These are phyloP conservation scores for Ogataea trehalophila DNA, from an alignment of 805 yeast species.

Conservation along the genomic window DNA sequence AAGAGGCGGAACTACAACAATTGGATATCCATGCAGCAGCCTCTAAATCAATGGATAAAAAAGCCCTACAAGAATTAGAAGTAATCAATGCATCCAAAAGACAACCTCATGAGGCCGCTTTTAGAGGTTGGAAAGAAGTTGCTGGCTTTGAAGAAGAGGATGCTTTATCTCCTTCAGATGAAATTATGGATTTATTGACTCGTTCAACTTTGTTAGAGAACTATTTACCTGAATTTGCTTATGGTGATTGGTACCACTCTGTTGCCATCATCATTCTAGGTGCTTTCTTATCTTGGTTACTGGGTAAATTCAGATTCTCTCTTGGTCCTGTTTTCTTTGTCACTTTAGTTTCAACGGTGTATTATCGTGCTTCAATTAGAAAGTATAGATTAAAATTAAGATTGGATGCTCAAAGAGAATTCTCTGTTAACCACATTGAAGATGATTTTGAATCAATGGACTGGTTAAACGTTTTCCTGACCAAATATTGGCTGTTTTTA, in stretches of 20 bases:
- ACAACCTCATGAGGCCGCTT: slow-evolving; percentile 57
- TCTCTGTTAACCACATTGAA: slow-evolving; percentile 75
- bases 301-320: slow-evolving; percentile 75
- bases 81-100: slow-evolving; percentile 28
- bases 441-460: slow-evolving; percentile 91
- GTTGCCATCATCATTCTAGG: slow-evolving; percentile 66
- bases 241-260: slow-evolving; percentile 97
- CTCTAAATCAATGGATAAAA: slow-evolving; percentile 23
- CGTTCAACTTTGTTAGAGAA: slow-evolving; percentile 72
- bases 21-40: slow-evolving; percentile 25
- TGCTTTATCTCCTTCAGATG: slow-evolving; percentile 61
- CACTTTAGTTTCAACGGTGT: slow-evolving; percentile 53
- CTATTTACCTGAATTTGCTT: slow-evolving; percentile 65
- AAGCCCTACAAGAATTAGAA: slow-evolving; percentile 13
- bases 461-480: slow-evolving; percentile 87
- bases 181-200: slow-evolving; percentile 61
- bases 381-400: slow-evolving; percentile 71
- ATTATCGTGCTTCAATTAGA: slow-evolving; percentile 80
- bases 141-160: slow-evolving; percentile 80
- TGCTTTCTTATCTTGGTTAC: slow-evolving; percentile 66
- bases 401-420: slow-evolving; percentile 81
- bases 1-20: slow-evolving; percentile 5
- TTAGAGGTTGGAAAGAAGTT: slow-evolving; percentile 92
- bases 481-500: slow-evolving; percentile 85
- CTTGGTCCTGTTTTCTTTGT: slow-evolving; percentile 79